Evolutionary conservation across 106 monocot genomes (phyloP).

Genomic region (Chionographis japonica): DNA sequence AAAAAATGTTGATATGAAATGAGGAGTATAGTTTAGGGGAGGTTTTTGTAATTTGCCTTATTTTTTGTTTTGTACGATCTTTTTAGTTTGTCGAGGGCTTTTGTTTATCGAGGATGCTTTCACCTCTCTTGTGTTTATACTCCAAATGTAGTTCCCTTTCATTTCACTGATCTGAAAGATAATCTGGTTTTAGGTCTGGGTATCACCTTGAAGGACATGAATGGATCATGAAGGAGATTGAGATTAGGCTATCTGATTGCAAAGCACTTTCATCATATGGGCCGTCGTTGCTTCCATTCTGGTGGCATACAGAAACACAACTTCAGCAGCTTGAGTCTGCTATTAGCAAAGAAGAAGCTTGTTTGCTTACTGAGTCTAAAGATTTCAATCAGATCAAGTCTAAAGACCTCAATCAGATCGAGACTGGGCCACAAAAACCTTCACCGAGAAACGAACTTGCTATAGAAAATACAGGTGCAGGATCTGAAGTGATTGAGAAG

Average conservation of each 20-base stretch:
- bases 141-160: neutral
- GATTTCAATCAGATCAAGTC: no score
- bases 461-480: neutral
- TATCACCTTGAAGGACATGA: constrained; percentile 21
- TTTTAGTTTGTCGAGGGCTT: constrained; percentile 1
- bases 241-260: constrained; percentile 83
- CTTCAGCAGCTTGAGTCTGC: constrained; percentile 59
- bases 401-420: constrained; percentile 6
- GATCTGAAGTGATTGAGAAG: constrained; percentile 12
- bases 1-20: no score
- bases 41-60: no score
- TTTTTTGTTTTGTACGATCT: neutral
- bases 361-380: constrained; percentile 1
- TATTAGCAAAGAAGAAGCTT: constrained; percentile 40
- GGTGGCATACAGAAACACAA: constrained; percentile 73
- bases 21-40: no score
- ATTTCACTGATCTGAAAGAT: constrained; percentile 11
- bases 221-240: constrained; percentile 61
- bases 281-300: constrained; percentile 81
- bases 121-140: neutral
- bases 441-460: neutral
- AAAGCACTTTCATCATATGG: constrained; percentile 78
- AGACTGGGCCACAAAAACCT: constrained; percentile 1
- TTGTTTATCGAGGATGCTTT: neutral
- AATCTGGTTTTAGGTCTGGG: constrained; percentile 26